phyloP scores from a whole-genome alignment of 768 basidiomycete species.

The Gymnopilus dilepis region DNA sequence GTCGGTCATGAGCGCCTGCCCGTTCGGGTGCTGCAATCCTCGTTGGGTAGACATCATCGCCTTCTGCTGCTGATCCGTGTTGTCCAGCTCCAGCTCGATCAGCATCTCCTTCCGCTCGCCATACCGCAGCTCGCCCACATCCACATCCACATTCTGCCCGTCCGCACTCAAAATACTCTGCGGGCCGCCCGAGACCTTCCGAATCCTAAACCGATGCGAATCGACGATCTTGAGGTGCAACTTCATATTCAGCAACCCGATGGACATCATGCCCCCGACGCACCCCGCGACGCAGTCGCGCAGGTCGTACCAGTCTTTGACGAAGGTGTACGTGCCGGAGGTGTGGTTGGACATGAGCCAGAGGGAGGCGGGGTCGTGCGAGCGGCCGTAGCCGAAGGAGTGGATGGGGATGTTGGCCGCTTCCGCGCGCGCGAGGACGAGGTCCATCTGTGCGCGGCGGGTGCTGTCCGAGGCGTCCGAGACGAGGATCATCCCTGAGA shows the following conservation, averaged over 20 bases:
- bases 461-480: conserved; percentile 93
- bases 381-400: conserved; percentile 94
- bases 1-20: too few species aligned
- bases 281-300: conserved; percentile 92
- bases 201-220: conserved; percentile 86
- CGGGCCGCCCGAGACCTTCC: conserved; percentile 92
- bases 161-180: conserved; percentile 87
- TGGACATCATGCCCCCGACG: conserved; percentile 96
- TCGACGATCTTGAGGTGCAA: conserved; percentile 95
- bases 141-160: conserved; percentile 94
- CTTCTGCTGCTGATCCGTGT: conserved; percentile 56
- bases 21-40: conserved; percentile 24
- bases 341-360: conserved; percentile 99
- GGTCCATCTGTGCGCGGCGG: conserved; percentile 95
- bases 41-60: conserved; percentile 21
- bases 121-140: conserved; percentile 91
- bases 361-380: conserved; percentile 95
- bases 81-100: conserved; percentile 92
- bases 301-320: conserved; percentile 97
- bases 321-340: conserved; percentile 95
- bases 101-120: conserved; percentile 99
- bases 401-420: conserved; percentile 97
- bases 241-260: conserved; percentile 92
- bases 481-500: conserved; percentile 91
- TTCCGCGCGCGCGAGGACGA: conserved; percentile 95